Base-by-base conservation (phyloP, 139 green algal species). In the Cymbomonas tetramitiformis region DNA sequence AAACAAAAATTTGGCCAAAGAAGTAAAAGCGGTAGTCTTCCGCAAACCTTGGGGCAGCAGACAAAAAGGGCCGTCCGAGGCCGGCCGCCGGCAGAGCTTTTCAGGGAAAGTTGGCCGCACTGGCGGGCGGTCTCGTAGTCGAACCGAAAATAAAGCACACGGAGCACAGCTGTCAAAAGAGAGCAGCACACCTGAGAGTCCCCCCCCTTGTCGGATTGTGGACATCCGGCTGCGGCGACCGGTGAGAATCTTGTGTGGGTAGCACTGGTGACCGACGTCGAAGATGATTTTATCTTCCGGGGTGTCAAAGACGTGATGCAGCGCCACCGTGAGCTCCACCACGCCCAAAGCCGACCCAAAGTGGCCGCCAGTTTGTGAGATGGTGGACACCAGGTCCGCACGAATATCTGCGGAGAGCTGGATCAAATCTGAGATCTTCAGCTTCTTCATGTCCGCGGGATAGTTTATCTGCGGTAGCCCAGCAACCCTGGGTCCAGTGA, bases 221-320 rank as follows among this genome's bases (percentile, higher is more conserved):
- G 55, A 62, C 91, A 99, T 97, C n/a, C 67, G 52, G 28, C 44
- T 58, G 9, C 91, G 73, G 9, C 91, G 66, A 2, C 90, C 90
- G 0, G 91, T 99, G 46, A 99, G 68, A 41, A 97, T 99, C 67
- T 99, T 99, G 72, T 99, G 91, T 6, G 81, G 83, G 62, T 99
- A 99, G 0, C 86, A 85, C 74, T 96, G 88, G 57, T 87, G 80
- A n/a, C 82, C 82, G 18, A 97, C 90, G 50, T 98, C 90, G 66
- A 74, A 98, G 31, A 98, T 86, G 44, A 98, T 80, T 56, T 92
- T 94, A 74, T 96, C 88, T 32, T 90, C 78, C 0, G 92, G 92
- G 3, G 73, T 75, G 69, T 96, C 92, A 64, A 98, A 98, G 21
- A 97, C 90, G 62, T 96, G 85, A 69, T 99, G 89, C 65, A 98